A percentile compares a stretch with the other conserved stretches of the same genome.
Conservation (phyloP, 768 basidiomycete genomes). For the Paxillus rubicundulus region DNA sequence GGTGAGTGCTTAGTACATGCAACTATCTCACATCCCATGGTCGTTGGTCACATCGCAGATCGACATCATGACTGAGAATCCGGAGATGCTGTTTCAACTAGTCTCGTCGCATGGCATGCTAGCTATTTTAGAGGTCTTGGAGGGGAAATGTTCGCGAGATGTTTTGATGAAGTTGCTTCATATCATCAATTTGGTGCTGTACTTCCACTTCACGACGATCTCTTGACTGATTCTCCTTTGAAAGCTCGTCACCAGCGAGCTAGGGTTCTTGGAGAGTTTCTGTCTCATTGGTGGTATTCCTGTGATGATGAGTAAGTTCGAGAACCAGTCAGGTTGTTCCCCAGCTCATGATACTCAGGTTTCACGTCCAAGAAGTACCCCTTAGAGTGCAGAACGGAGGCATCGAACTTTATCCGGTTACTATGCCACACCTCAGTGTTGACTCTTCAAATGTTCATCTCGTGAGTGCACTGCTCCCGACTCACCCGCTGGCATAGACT, state of each 20-base stretch:
- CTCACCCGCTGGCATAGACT: neutral
- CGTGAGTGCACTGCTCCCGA: conserved; percentile 53
- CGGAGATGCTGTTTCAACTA: conserved; percentile 85
- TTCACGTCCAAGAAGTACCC: conserved; percentile 95
- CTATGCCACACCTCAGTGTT: conserved; percentile 91
- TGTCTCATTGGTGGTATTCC: conserved; percentile 95
- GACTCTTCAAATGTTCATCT: conserved; percentile 98
- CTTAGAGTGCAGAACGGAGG: conserved; percentile 90
- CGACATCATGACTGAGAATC: conserved; percentile 68
- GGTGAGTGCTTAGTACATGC: conserved; percentile 42
- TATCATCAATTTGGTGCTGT: conserved; percentile 78
- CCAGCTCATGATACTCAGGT: conserved; percentile 40
- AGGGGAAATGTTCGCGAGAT: conserved; percentile 82
- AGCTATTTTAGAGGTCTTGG: conserved; percentile 90
- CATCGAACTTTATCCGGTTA: conserved; percentile 90
- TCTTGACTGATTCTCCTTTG: neutral
- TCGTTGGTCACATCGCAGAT: conserved; percentile 46
- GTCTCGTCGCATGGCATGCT: conserved; percentile 94
- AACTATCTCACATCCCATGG: neutral
- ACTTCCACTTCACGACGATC: neutral
- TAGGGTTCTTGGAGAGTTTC: conserved; percentile 89
- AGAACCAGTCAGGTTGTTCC: neutral
- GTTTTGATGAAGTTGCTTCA: conserved; percentile 82
- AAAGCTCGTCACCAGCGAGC: conserved; percentile 67
- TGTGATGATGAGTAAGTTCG: conserved; percentile 78